phyloP scores from a whole-genome alignment of 306 rosid species.

The Vigna nakashimae region DNA sequence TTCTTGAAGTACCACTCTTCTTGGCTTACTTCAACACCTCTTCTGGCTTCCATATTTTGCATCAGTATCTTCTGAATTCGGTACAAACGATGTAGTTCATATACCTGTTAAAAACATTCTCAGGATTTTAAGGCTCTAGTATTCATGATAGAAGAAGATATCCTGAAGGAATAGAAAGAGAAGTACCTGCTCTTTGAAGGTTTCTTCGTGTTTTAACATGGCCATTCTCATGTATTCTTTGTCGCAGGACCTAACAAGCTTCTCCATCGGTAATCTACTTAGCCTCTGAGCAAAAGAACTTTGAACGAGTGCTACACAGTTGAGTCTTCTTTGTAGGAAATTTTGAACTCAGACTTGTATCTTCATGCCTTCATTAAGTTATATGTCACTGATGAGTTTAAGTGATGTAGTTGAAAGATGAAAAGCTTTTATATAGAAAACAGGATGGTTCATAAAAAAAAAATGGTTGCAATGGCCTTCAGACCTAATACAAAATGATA shows the following conservation, averaged over 20 bases:
- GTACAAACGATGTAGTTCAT: conserved; percentile 90
- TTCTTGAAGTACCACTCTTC: conserved; percentile 59
- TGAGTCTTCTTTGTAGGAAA: conserved; percentile 33
- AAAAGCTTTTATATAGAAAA: conserved; percentile 46
- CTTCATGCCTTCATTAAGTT: conserved; percentile 46
- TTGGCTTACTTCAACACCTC: conserved; percentile 48
- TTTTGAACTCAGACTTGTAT: conserved; percentile 35
- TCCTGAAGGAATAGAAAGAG: conserved; percentile 26
- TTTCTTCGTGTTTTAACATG: conserved; percentile 90
- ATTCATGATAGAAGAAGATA: conserved; percentile 2
- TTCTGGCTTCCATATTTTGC: conserved; percentile 61
- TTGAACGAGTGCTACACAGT: conserved; percentile 30
- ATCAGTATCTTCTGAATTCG: conserved; percentile 78
- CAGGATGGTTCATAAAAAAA: conserved; percentile 4
- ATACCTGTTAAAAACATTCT: conserved; percentile 57
- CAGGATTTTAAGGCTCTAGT: neutral
- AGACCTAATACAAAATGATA: conserved; percentile 55
- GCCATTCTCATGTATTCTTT: conserved; percentile 91
- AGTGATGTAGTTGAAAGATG: conserved; percentile 42
- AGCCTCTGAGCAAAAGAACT: conserved; percentile 16
- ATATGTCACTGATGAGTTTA: conserved; percentile 42
- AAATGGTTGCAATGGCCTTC: conserved; percentile 42
- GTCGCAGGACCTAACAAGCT: conserved; percentile 64
- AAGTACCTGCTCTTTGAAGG: conserved; percentile 88
- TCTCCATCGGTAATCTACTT: conserved; percentile 68